Base-by-base conservation (phyloP, 2,329 filamentous ascomycete species). In the Aspergillus sp. region DNA sequence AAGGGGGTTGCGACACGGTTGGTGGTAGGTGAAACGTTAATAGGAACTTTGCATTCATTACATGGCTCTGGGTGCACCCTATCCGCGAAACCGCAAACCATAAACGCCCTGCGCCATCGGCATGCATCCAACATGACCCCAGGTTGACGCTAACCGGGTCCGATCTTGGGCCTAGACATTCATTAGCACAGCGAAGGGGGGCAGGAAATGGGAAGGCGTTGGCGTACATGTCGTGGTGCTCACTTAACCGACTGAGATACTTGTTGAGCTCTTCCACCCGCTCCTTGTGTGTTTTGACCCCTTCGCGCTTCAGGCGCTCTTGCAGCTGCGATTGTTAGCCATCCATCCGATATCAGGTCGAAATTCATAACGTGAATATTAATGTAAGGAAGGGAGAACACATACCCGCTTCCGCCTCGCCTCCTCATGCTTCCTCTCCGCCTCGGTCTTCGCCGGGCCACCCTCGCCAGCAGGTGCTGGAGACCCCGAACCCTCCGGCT, bases 231-330 rank as follows among this genome's bases (percentile, higher is more conserved):
- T 99, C 94, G 73, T 99, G 93, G 75, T 99, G 94, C 74, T 99
- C 94, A 74, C 90, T 96, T 65, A 99, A 74, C 60, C 86, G 88
- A 59, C 90, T 94, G 33, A 99, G 77, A 70, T 97, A 96, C 58
- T 89, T 90, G 70, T 99, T 99, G 62, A 97, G 77, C 70, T 96
- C 91, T 71, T 97, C 92, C 41, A 99, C 93, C 10, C 90, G 85
- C 76, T 99, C 89, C 71, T 97, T 97, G 73, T 99, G 94, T 26
- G 92, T 95, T 79, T 96, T 97, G 60, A 93, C 83, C 14, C 95
- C 87, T 69, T 96, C 92, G 13, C 87, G 84, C 66, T 88, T 86
- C 42, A 95, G 76, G 56, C 90, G 80, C 65, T 96, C 87, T 62
- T 94, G 84, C 64, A 97, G 77, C 90, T 94, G 60, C 49, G 35